phyloP scores from a whole-genome alignment of 345 rosid genomes.

The Melaleuca quinquenervia region DNA sequence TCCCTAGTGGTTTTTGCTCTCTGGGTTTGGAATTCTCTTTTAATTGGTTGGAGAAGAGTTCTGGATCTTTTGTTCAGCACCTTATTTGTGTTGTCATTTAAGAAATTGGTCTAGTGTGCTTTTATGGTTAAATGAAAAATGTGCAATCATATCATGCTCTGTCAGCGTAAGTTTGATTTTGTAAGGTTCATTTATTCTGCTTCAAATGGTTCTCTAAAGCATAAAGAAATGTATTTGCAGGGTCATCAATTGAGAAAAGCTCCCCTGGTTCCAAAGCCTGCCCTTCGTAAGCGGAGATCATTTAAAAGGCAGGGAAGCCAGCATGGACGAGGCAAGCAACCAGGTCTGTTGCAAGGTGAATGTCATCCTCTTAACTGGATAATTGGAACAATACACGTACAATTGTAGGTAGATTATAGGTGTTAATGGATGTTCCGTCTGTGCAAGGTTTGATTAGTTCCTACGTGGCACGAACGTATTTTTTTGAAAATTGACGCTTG shows the following conservation, averaged over 20 bases:
- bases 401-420: not conserved
- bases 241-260: constrained; percentile 50
- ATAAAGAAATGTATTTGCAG: constrained; percentile 18
- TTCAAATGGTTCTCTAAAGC: not conserved
- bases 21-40: not conserved
- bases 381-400: not conserved
- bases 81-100: not conserved
- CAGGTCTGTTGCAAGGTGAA: constrained; percentile 40
- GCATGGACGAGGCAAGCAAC: constrained; percentile 67
- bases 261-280: constrained; percentile 43
- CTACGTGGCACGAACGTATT: not conserved
- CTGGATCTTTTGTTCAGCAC: not conserved
- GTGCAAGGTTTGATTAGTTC: not conserved
- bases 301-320: constrained; percentile 64
- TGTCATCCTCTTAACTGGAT: not conserved
- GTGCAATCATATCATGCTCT: not conserved
- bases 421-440: not conserved
- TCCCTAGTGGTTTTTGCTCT: not conserved
- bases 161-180: not conserved
- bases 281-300: constrained; percentile 66
- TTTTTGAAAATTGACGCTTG: not conserved
- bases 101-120: not conserved
- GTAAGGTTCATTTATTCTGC: not conserved
- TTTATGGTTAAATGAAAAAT: not conserved
- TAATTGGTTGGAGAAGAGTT: not conserved